Percentiles rank a stretch among this genome's conserved stretches.
Evolutionary conservation across 2,329 filamentous ascomycete genomes (phyloP).

Genomic region (Monosporascus ibericus): DNA sequence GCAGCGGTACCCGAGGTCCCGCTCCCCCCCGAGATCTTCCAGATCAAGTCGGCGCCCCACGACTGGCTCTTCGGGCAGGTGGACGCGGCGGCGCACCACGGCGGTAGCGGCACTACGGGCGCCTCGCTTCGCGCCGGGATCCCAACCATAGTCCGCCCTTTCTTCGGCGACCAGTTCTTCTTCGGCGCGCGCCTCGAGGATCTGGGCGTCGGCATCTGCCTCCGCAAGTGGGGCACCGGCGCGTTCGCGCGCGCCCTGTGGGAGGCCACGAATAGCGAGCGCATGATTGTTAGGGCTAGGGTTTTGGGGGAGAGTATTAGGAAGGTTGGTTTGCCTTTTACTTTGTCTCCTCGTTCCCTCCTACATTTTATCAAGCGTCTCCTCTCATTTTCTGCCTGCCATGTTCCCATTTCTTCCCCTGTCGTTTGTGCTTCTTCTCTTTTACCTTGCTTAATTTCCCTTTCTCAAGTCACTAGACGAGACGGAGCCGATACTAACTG

Average conservation of each 20-base stretch:
- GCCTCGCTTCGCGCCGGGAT: conserved; percentile 86
- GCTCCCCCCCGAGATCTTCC: conserved; percentile 73
- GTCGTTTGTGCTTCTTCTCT: not conserved
- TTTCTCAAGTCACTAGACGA: no score
- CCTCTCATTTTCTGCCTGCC: no score
- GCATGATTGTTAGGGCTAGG: conserved; percentile 84
- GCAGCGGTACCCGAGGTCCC: conserved; percentile 54
- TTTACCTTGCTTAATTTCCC: not conserved
- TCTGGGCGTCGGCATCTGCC: conserved; percentile 81
- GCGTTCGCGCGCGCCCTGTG: conserved; percentile 81
- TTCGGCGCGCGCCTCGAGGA: conserved; percentile 88
- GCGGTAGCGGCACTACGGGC: conserved; percentile 89
- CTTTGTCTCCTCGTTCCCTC: no score
- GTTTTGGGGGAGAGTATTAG: conserved; percentile 82
- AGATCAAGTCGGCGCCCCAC: conserved; percentile 87
- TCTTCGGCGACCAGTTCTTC: conserved; percentile 98
- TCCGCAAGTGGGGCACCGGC: conserved; percentile 85
- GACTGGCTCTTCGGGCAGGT: conserved; percentile 96
- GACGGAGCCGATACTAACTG: conserved; percentile 20
- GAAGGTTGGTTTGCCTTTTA: conserved; percentile 49
- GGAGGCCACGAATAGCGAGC: conserved; percentile 83
- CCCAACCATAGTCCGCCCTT: conserved; percentile 91
- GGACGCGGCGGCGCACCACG: conserved; percentile 90
- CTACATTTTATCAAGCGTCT: no score
- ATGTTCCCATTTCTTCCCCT: no score